Conservation (phyloP, 176 grass and related monocot species). For the Oryza coarctata region DNA sequence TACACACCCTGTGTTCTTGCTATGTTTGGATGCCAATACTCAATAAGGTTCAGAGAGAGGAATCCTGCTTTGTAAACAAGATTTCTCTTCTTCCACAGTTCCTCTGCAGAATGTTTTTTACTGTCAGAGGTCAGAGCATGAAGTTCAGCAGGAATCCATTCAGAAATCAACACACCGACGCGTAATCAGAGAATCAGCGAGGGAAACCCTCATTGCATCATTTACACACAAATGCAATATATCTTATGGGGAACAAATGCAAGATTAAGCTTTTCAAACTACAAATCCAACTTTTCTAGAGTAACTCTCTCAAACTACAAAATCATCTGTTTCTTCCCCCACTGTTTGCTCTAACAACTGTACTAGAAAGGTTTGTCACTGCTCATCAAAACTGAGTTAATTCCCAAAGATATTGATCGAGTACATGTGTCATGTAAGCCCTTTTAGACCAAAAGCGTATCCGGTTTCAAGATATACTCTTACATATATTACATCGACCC, state of each 20-base stretch:
- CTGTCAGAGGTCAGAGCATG: background rate
- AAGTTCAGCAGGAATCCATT: background rate
- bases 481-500: slow-evolving; percentile 14
- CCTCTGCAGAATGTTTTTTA: background rate
- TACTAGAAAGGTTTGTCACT: background rate
- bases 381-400: slow-evolving; percentile 41
- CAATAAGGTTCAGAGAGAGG: background rate
- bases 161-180: background rate
- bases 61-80: background rate
- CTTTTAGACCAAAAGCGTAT: background rate
- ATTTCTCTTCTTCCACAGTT: background rate
- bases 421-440: background rate
- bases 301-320: background rate
- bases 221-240: background rate
- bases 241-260: background rate
- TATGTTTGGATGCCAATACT: slow-evolving; percentile 13
- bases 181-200: no score
- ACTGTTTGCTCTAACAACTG: background rate
- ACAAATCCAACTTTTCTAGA: background rate
- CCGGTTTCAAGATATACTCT: background rate
- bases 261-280: background rate
- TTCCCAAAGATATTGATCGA: slow-evolving; percentile 13
- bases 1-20: background rate
- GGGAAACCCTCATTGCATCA: background rate
- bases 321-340: background rate